Base-by-base conservation (phyloP, 108 stramenopile species). In the Cyclotella cryptica region DNA sequence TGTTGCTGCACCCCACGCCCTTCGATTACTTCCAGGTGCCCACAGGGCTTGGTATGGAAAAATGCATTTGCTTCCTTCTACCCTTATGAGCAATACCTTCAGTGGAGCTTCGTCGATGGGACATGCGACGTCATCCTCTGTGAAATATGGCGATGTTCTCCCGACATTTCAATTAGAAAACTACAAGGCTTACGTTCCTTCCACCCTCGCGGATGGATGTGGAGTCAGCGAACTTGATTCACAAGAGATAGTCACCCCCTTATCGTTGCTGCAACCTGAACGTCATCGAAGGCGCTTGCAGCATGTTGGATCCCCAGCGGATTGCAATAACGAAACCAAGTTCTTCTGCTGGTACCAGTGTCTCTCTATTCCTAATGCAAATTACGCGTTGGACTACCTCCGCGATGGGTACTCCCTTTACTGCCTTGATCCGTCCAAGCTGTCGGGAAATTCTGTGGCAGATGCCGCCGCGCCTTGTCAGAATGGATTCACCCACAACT, bases 321-420 rank as follows among this genome's bases (percentile, higher is more conserved):
- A 72, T 39, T 94, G 93, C 79, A 91, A 90, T 77, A 94, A 94
- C 59, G 51, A 53, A 8, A 92, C 90, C 41, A 91, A 91, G 28
- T 94, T 94, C 71, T 92, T 84, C 77, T 94, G 93, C 79, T 94
- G 93, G 93, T 83, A 89, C 75, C 77, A 74, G 30, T 94, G 93
- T 60, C 47, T 91, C 13, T 87, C 89, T 24, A 88, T 94, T 70
- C 93, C 93, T 6, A 77, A 89, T 67, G 51, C 63, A 18, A 74
- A 85, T 0, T 41, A 85, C 27, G 85, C 88, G 26, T 66, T 84
- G 40, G 46, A 66, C 26, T 88, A 87, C 58, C 24, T 89, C 24
- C 70, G 66, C 12, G 88, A 89, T 52, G 91, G 91, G 12, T 77
- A 91, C 40, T 85, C 84, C 27, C 78, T 94, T 58, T 92, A 94